Base-by-base conservation (phyloP, 306 rosid species). In the Lathyrus oleraceus region DNA sequence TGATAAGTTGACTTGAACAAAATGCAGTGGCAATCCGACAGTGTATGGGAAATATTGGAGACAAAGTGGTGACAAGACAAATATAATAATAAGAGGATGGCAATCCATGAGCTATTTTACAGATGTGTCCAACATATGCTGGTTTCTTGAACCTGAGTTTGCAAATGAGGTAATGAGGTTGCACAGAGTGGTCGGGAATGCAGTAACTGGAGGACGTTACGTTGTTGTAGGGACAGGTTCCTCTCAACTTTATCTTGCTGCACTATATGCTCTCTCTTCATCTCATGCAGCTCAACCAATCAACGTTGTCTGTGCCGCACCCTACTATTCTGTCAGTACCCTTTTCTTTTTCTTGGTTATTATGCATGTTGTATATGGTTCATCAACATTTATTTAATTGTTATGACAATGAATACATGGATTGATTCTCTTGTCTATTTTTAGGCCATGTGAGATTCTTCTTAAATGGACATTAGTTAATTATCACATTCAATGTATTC, bases 211-310 rank as follows among this genome's bases (percentile, higher is more conserved):
- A 10, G 91, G 85, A 2, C 88, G 87, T 8, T 87, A 88, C 69
- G 70, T 90, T 63, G 89, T 92, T 15, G 96, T 92, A 28, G 98
- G 98, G 7, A 92, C 98, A 1, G 98, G 98, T 57, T 92, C 98
- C 0, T 92, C 96, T 10, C 98, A 92, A 85, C 96, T 92, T 16
- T 83, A 54, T 66, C 83, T 86, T 5, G 96, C 96, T 52, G 96
- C 96, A 23, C 87, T 90, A 2, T 92, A 72, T 78, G 98, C 98
- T 47, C 88, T 92, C 4, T 84, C 98, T 6, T 87, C 88, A 0
- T 58, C 3, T 23, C 76, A 86, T 68, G 79, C 87, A 0, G 35
- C 85, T 28, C 47, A 88, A 30, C 96, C 98, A 1, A 78, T 85
- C 23, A 83, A 78, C 23, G 96, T 92, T 16, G 89, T 90, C 0